These are phyloP conservation scores for Peronospora belbahrii DNA, from an alignment of 352 stramenopile species.

Conservation along the genomic window DNA sequence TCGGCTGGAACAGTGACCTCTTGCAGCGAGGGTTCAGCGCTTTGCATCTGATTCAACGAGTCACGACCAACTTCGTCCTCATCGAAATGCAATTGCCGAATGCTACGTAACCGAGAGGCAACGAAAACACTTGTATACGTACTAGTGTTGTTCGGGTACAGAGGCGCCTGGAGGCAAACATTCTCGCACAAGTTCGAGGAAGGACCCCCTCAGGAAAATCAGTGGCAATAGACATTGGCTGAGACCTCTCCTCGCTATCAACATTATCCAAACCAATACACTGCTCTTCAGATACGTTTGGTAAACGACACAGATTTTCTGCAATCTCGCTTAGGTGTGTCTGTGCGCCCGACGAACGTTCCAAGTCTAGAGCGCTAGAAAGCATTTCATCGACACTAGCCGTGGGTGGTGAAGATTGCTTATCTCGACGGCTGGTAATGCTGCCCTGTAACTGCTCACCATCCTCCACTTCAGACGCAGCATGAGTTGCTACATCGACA, in stretches of 20 bases:
- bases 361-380: not conserved
- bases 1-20: not conserved
- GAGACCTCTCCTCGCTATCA: conserved; percentile 29
- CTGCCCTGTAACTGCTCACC: not conserved
- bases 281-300: not conserved
- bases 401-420: not conserved
- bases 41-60: conserved; percentile 3
- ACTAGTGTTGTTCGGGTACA: not conserved
- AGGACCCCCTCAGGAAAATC: conserved; percentile 19
- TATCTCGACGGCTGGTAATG: conserved; percentile 2
- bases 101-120: conserved; percentile 20
- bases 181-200: not conserved
- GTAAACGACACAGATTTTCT: not conserved
- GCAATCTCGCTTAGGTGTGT: not conserved
- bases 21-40: not conserved
- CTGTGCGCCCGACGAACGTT: not conserved
- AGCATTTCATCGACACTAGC: conserved; percentile 10
- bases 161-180: not conserved
- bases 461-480: conserved; percentile 3
- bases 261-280: conserved; percentile 14
- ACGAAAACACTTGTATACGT: conserved; percentile 6
- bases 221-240: conserved; percentile 20
- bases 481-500: conserved; percentile 29
- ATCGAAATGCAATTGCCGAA: conserved; percentile 46
- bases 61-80: not conserved